phyloP scores from a whole-genome alignment of 352 stramenopile species.

The Globisporangium sylvaticum region DNA sequence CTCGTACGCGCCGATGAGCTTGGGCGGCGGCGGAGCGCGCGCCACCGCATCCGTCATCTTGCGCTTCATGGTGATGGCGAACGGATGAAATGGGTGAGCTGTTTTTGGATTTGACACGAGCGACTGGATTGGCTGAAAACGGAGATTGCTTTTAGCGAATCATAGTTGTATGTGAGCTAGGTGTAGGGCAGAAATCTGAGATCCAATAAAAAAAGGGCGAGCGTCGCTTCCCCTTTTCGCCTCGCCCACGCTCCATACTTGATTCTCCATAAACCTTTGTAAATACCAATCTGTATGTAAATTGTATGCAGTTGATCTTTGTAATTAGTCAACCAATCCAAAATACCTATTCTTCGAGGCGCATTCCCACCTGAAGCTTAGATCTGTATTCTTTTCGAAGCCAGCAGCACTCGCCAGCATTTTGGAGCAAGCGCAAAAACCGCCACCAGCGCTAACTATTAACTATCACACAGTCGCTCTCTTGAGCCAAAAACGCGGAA shows the following conservation, averaged over 20 bases:
- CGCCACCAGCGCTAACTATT: no score
- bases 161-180: not conserved
- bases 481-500: not conserved
- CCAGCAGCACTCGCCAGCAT: not conserved
- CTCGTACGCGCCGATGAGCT: slow-evolving; percentile 67
- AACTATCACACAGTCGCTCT: no score
- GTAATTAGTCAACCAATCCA: not conserved
- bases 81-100: not conserved
- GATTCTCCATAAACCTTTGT: not conserved
- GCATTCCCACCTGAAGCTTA: not conserved
- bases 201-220: not conserved
- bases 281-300: not conserved
- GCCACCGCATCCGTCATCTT: slow-evolving; percentile 25
- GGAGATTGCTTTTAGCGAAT: not conserved
- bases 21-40: slow-evolving; percentile 16
- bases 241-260: not conserved
- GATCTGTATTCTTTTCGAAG: not conserved
- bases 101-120: not conserved
- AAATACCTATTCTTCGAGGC: not conserved
- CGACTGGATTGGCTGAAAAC: slow-evolving; percentile 2
- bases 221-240: not conserved
- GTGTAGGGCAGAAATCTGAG: not conserved
- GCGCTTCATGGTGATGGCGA: slow-evolving; percentile 12
- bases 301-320: not conserved
- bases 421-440: not conserved